A percentile compares a stretch with the other conserved stretches of the same genome.
Conservation (phyloP, 1,139 yeast species). For the Lipomyces yarrowii region DNA sequence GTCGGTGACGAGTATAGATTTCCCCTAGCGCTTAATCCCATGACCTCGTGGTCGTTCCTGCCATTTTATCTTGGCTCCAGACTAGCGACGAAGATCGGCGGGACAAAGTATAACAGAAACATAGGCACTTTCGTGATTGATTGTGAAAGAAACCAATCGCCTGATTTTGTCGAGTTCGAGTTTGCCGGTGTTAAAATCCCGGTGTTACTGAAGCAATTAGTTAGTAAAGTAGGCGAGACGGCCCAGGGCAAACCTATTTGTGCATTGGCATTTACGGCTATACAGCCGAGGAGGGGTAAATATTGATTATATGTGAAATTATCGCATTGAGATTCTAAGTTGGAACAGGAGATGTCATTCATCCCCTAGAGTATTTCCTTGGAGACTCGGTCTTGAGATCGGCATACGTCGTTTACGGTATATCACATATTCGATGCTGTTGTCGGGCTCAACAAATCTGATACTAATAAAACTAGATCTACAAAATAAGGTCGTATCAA, state of each 20-base stretch:
- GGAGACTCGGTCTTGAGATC: slow-evolving; percentile 24
- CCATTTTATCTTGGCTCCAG: slow-evolving; percentile 15
- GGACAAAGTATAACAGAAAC: slow-evolving; percentile 1
- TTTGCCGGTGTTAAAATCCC: slow-evolving; percentile 18
- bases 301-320: neutral
- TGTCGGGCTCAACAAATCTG: neutral
- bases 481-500: neutral
- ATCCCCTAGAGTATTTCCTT: slow-evolving; percentile 5
- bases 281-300: neutral
- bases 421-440: neutral
- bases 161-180: slow-evolving; percentile 11
- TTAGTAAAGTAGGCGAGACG: slow-evolving; percentile 10
- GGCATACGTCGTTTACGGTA: slow-evolving; percentile 25
- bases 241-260: slow-evolving; percentile 19
- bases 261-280: slow-evolving; percentile 17
- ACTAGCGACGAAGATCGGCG: slow-evolving; percentile 12
- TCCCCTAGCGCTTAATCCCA: slow-evolving; percentile 13
- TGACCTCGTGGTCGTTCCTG: slow-evolving; percentile 20
- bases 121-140: slow-evolving; percentile 9
- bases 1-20: neutral
- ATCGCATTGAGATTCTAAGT: neutral
- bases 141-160: neutral
- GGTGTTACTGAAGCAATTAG: slow-evolving; percentile 16
- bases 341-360: neutral
- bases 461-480: neutral